A percentile compares a stretch with the other conserved stretches of the same genome.
Evolutionary conservation across 805 yeast species (phyloP).

Genomic region (Ogataea glucozyma): DNA sequence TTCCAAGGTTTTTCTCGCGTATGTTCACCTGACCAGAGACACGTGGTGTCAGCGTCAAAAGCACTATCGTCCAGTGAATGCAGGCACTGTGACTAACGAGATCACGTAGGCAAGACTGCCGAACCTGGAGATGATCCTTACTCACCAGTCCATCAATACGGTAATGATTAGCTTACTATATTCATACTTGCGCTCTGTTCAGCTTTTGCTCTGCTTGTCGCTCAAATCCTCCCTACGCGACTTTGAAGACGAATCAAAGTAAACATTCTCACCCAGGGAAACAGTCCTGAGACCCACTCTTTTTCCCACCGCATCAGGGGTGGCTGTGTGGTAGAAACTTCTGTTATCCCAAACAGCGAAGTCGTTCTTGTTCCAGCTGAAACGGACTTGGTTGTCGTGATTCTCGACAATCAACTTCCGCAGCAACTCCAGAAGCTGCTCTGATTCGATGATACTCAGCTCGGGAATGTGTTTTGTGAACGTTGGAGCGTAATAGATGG

Average conservation of each 20-base stretch:
- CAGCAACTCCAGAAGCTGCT: slow-evolving; percentile 39
- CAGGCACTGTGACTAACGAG: no score
- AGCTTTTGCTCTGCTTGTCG: no score
- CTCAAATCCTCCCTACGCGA: slow-evolving; percentile 4
- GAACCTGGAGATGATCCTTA: no score
- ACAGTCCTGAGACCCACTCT: slow-evolving; percentile 3
- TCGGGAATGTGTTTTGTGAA: background rate
- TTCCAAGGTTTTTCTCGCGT: no score
- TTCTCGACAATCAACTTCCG: slow-evolving; percentile 46
- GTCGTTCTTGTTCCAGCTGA: slow-evolving; percentile 46
- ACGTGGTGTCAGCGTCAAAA: no score
- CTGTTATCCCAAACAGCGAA: slow-evolving; percentile 49
- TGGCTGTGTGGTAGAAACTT: slow-evolving; percentile 1
- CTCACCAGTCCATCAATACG: no score
- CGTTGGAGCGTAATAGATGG: slow-evolving; percentile 33
- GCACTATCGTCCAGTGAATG: no score
- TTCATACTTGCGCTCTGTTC: no score
- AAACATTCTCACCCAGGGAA: slow-evolving; percentile 1
- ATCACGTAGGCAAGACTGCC: no score
- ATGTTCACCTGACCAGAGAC: no score
- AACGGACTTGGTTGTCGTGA: slow-evolving; percentile 54
- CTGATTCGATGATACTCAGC: slow-evolving; percentile 31
- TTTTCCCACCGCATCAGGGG: slow-evolving; percentile 1
- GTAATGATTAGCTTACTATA: no score
- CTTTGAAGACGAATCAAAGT: background rate